Base-by-base conservation (phyloP, 169 alveolate genomes). In the Plasmodium gaboni region DNA sequence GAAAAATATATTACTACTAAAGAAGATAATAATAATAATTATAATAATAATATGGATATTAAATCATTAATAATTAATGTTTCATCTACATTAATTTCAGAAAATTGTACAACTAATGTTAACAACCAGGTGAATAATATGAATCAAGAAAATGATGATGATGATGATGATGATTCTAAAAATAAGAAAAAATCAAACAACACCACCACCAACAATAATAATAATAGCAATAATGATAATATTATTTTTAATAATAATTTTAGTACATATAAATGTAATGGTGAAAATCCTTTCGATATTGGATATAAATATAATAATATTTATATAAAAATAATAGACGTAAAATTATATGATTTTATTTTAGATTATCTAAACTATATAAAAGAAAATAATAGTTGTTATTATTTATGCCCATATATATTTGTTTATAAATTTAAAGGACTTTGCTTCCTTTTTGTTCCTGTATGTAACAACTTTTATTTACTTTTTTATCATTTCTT, bases 291-390 rank as follows among this genome's bases (percentile, higher is more conserved):
- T 9, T 55, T 76, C 44, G 70, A 76, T 68, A 42, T 63, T 63
- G 89, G 89, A 59, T 78, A 78, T 69, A 78, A 64, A 64, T 78
- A 78, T 46, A 78, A 65, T 64, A 78, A 78, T 78, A 65, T 78
- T 64, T 78, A 78, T 70, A 78, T 78, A 78, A 78, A 78, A 78
- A 51, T 78, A 78, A 78, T 78, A 6, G 89, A 78, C 69, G 6
- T 65, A n/a, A 78, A 65, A 69, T n/a, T 78, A n/a, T 78, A 78
- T 44, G 89, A 78, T 32, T 78, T 50, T 57, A 63, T 78, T 70
- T 26, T 44, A 13, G 63, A 65, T 50, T 78, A 78, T 65, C 44
- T 78, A 13, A 67, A 78, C 26, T 78, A 78, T 59, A 78, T 78
- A 78, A 78, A 60, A 70, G 89, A 78, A 64, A 78, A 78, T 69